phyloP scores from a whole-genome alignment of 2,329 filamentous ascomycete genomes.

The Cladorrhinum sp. region DNA sequence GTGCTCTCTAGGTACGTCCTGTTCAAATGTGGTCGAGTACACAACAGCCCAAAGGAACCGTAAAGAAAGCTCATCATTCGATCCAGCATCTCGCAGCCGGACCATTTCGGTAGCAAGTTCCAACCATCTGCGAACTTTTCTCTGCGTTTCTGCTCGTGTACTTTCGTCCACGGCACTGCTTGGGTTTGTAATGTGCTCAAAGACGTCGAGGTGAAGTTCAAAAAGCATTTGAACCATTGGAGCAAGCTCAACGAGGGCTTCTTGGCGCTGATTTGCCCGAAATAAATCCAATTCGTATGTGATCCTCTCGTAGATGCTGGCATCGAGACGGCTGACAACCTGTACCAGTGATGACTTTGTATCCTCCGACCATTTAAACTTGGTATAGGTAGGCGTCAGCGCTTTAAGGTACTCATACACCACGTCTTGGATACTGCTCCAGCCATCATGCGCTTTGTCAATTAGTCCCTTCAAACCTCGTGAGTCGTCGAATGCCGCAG shows the following conservation, averaged over 20 bases:
- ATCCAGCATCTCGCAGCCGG: constrained; percentile 34
- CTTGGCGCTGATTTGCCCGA: constrained; percentile 3
- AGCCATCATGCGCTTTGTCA: constrained; percentile 45
- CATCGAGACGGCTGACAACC: constrained; percentile 53
- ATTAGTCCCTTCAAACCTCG: constrained; percentile 53
- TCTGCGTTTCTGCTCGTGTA: constrained; percentile 48
- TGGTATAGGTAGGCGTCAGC: constrained; percentile 50
- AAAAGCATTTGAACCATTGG: constrained; percentile 56
- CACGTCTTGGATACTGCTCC: constrained; percentile 56
- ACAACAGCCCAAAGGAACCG: constrained; percentile 59
- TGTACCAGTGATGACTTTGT: constrained; percentile 58
- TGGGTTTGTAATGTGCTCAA: constrained; percentile 56
- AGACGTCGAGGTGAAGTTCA: constrained; percentile 60
- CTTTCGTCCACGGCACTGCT: constrained; percentile 51
- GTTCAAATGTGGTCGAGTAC: constrained; percentile 49
- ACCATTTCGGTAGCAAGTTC: constrained; percentile 47
- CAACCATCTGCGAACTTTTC: constrained; percentile 51
- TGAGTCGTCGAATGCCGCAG: constrained; percentile 49
- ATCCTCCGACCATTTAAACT: constrained; percentile 55
- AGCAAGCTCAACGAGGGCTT: constrained; percentile 36
- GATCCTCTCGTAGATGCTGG: constrained; percentile 48
- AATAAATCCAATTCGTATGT: constrained; percentile 36
- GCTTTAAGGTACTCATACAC: constrained; percentile 56
- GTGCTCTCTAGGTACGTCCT: constrained; percentile 54
- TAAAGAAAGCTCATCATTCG: constrained; percentile 42